phyloP scores from a whole-genome alignment of 2,329 filamentous ascomycete genomes.

The Monilinia laxa region DNA sequence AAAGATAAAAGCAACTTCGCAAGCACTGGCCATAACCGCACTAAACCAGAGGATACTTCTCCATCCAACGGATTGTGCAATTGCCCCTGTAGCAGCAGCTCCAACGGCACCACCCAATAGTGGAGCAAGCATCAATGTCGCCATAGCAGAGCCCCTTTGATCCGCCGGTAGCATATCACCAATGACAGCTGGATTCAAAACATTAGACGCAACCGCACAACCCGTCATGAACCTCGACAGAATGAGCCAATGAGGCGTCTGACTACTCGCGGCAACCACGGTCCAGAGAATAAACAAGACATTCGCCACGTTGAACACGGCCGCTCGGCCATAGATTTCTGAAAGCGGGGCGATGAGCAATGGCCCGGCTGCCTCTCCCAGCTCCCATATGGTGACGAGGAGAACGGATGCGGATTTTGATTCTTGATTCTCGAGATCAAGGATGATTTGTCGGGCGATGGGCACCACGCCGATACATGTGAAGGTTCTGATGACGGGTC shows the following conservation, averaged over 20 bases:
- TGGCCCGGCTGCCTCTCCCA: conserved; percentile 49
- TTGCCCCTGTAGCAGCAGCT: conserved; percentile 39
- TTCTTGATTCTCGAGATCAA: conserved; percentile 45
- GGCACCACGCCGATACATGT: conserved; percentile 58
- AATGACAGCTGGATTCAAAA: conserved; percentile 47
- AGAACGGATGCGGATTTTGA: conserved; percentile 33
- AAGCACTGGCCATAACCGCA: conserved; percentile 43
- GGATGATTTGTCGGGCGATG: conserved; percentile 52
- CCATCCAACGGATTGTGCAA: conserved; percentile 51
- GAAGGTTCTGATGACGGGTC: conserved; percentile 48
- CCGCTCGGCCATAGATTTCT: conserved; percentile 46
- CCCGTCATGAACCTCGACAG: conserved; percentile 41
- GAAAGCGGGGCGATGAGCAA: conserved; percentile 48
- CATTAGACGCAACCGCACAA: conserved; percentile 34
- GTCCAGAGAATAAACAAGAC: conserved; percentile 53
- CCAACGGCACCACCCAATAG: conserved; percentile 40
- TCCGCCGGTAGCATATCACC: conserved; percentile 50
- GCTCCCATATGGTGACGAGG: conserved; percentile 50
- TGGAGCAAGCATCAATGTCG: conserved; percentile 39
- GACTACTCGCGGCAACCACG: conserved; percentile 47
- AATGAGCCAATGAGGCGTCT: conserved; percentile 47
- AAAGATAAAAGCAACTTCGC: conserved; percentile 46
- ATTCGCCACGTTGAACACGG: conserved; percentile 47
- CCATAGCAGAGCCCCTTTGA: conserved; percentile 46
- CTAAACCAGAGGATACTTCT: conserved; percentile 53